Evolutionary conservation across 257 asterid genomes (phyloP), one percentile per base, ranked within the genome.

Genomic region (Solanum tarapatanum): DNA sequence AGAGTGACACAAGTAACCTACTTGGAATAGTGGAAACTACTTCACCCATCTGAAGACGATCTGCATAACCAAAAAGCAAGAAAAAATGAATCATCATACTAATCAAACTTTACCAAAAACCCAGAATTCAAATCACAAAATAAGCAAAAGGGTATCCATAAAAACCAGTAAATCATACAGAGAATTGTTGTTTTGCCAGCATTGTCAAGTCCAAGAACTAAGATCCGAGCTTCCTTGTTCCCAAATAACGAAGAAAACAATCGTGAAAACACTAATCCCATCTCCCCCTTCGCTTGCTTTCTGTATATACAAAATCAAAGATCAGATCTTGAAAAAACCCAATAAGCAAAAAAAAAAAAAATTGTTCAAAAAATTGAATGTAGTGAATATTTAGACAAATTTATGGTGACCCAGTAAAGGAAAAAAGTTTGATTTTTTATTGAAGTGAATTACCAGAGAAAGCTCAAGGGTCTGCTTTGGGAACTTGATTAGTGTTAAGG

Each of bases 41-140:
- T 92, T 95, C 98, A 24, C 99, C 99, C 98, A 96, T 94, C 93
- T 94, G 98, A 87, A 96, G 98, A 89, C 99, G 99, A 96, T 96
- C 99, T 95, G 96, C 88, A 86, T 73, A 80, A 11, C 28, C 41
- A 75, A 55, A 48, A 48, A 35, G 7, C 35, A 69, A 72, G 28
- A 87, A 5, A n/a, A 33, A 74, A 36, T 1, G 51, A 36, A 74
- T 74, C 84, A 79, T 79, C 26, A 26, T 43, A 43, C 13, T 41
- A 41, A 82, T 41, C 75, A 66, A 87, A 72, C 72, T 2, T 33
- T 33, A 33, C 36, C 36, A 33, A 19, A 35, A 73, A 51, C 36
- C 77, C 87, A 84, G 14, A 66, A 84, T 73, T 55, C 39, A 36
- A 26, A 66, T 68, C n/a, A 36, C 36, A 85, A 43, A 85, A 16